Evolutionary conservation across 371 early-diverging fungal species (phyloP), one percentile per base, ranked within the genome.

Genomic region (Vairimorpha necatrix): DNA sequence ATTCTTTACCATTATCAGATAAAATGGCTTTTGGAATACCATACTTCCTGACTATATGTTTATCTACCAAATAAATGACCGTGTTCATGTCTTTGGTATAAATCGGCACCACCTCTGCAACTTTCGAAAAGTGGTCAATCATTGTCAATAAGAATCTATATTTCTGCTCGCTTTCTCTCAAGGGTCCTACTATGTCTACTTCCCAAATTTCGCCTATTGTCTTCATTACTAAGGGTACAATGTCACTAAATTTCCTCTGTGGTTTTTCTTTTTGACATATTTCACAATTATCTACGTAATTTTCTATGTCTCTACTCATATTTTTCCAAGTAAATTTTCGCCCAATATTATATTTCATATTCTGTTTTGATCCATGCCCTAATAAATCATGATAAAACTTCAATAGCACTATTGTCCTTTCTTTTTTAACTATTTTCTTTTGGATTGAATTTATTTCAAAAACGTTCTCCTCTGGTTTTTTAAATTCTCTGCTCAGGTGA

Each of bases 141-240:
- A 46, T 50, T 6, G 53, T 53, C 28, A 67, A 3, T 34, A 72
- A 39, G 34, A 66, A 72, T 32, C 22, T 62, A 42, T 50, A 24
- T 62, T 47, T 39, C 7, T 42, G 14, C 13, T 46, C 32, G 9
- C 39, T 53, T 4, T 4, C 28, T 22, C 4, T 28, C 9, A 72
- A 36, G 2, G 58, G 60, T 67, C 73, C 73, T 4, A 72, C 46
- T 18, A 72, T 6, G 65, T 72, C n/a, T 9, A 72, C 42, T 24
- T 72, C 65, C 73, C 62, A 71, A 2, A 71, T 6, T 13, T 71
- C 58, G 30, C 47, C 47, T 33, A 28, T 13, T 6, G 20, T 34
- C 28, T 28, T 26, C 14, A 34, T 24, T 24, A 56, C 34, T 20
- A 63, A 7, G 11, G 63, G 60, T n/a, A 2, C 16, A 34, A 9